Evolutionary conservation across 441 rosid species (phyloP).

Genomic region (Erysimum cheiri): DNA sequence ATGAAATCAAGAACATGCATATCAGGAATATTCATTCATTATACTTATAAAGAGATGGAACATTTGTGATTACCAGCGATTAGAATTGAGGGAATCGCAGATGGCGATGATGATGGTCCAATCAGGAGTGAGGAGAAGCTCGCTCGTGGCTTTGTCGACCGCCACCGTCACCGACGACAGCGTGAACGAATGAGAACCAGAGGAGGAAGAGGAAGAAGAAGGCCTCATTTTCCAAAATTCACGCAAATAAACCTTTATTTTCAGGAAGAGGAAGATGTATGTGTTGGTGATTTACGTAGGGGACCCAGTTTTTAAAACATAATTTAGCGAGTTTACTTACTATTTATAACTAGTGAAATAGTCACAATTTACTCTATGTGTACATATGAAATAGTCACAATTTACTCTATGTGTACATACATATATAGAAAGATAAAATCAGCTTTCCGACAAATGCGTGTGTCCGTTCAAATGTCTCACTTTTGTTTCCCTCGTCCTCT

Average conservation of each 20-base stretch:
- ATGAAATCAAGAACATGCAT: no score
- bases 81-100: constrained; percentile 80
- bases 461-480: constrained; percentile 27
- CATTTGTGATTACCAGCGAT: constrained; percentile 56
- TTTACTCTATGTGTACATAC: no score
- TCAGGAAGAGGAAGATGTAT: no score
- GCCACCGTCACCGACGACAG: constrained; percentile 78
- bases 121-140: constrained; percentile 83
- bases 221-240: constrained; percentile 33
- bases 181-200: constrained; percentile 41
- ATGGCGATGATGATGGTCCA: constrained; percentile 97
- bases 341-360: no score
- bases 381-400: no score
- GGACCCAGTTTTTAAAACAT: no score
- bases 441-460: constrained; percentile 17
- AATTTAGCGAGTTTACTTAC: no score
- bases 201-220: constrained; percentile 9
- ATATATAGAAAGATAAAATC: no score
- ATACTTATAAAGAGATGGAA: not conserved
- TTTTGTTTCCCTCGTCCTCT: not conserved
- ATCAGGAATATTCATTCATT: no score
- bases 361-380: no score
- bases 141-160: constrained; percentile 96
- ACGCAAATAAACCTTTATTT: not conserved
- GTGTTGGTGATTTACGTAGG: no score